A percentile compares a stretch with the other conserved stretches of the same genome.
These are phyloP conservation scores for Lactarius akahatsu DNA, from an alignment of 768 basidiomycete species.

Conservation along the genomic window DNA sequence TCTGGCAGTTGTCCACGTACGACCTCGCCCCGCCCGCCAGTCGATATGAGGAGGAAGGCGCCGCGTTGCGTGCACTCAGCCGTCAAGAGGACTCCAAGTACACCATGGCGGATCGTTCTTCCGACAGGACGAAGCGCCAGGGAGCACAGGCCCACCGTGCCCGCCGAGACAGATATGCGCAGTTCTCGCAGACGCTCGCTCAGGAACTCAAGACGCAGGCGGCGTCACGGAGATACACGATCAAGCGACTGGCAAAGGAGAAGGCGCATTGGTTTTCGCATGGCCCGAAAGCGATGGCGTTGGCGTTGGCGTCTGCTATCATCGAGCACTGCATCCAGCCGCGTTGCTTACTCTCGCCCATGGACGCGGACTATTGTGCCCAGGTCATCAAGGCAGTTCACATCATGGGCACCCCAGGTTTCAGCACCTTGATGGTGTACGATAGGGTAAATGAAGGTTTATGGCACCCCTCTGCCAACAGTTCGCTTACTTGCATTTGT, in stretches of 20 bases:
- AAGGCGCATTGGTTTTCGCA: conserved; percentile 83
- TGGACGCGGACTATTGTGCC: conserved; percentile 94
- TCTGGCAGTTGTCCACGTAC: conserved; percentile 94
- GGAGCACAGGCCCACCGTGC: conserved; percentile 58
- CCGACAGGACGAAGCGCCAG: conserved; percentile 58
- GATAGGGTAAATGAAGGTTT: conserved; percentile 55
- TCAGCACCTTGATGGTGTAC: conserved; percentile 82
- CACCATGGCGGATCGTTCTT: conserved; percentile 66
- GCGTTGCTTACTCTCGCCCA: conserved; percentile 87
- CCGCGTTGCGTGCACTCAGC: conserved; percentile 57
- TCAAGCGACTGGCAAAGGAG: conserved; percentile 74
- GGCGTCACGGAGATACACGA: conserved; percentile 65
- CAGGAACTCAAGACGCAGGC: conserved; percentile 79
- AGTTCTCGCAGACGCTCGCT: conserved; percentile 55
- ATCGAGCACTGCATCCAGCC: conserved; percentile 94
- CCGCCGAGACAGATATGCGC: conserved; percentile 64
- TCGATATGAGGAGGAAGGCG: conserved; percentile 78
- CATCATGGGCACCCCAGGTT: conserved; percentile 82
- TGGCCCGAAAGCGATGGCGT: conserved; percentile 46
- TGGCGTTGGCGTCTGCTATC: conserved; percentile 55
- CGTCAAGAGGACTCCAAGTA: conserved; percentile 67
- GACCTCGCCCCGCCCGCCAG: conserved; percentile 78
- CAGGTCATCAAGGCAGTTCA: conserved; percentile 90
- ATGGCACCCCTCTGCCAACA: conserved; percentile 22
- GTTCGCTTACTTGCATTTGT: conserved; percentile 8